A percentile compares a stretch with the other conserved stretches of the same genome.
Evolutionary conservation across 202 grass and related monocot species (phyloP).

Genomic region (Setaria italica): DNA sequence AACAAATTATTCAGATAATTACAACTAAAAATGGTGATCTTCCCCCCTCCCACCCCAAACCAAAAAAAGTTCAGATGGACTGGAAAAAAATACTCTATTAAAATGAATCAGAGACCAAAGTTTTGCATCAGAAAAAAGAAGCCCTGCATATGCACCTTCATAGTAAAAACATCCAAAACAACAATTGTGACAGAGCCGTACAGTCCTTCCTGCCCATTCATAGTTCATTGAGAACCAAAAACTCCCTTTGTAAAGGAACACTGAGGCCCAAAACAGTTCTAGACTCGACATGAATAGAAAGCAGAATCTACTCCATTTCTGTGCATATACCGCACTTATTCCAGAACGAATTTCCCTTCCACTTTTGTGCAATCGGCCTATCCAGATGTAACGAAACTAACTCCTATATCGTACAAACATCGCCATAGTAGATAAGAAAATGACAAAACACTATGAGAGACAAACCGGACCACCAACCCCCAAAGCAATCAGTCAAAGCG

Average conservation of each 20-base stretch:
- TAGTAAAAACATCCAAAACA: background rate
- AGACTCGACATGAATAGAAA: background rate
- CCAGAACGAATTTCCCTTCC: background rate
- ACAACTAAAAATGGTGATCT: background rate
- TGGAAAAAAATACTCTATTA: background rate
- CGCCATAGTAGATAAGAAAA: constrained; percentile 1
- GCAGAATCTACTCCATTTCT: background rate
- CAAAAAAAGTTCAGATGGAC: background rate
- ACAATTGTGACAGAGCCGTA: constrained; percentile 1
- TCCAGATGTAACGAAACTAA: background rate
- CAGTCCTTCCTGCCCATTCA: background rate
- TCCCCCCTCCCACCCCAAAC: background rate
- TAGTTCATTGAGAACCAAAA: background rate
- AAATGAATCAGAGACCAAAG: background rate
- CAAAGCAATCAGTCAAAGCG: constrained; percentile 35
- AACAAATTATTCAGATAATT: background rate
- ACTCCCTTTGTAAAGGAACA: background rate
- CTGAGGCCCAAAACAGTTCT: background rate
- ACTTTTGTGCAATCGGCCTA: background rate
- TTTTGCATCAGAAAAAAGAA: background rate
- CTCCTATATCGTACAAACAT: background rate
- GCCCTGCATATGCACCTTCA: background rate
- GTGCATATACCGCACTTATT: background rate
- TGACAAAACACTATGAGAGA: background rate
- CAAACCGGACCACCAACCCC: background rate